Conservation (phyloP, 148 eudicot species). For the Tetragonia tetragonoides region DNA sequence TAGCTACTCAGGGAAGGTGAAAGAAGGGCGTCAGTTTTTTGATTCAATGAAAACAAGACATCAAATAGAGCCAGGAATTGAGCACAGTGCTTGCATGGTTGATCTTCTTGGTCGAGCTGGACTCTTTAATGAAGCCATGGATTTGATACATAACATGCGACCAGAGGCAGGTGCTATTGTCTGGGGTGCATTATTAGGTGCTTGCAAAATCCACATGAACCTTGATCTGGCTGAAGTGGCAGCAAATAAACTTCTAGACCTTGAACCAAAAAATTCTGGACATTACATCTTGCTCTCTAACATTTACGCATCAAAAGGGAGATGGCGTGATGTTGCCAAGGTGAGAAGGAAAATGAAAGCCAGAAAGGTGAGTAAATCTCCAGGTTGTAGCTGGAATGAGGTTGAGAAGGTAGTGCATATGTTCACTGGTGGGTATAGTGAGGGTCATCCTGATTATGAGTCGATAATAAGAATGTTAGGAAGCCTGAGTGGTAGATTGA, state of each 20-base stretch:
- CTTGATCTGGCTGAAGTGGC: conserved; percentile 49
- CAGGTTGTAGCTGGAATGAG: conserved; percentile 60
- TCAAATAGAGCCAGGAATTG: conserved; percentile 33
- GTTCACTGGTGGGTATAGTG: conserved; percentile 43
- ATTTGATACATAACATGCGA: conserved; percentile 40
- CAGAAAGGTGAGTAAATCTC: conserved; percentile 38
- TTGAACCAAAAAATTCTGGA: conserved; percentile 44
- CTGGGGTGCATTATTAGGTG: conserved; percentile 49
- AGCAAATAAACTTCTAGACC: conserved; percentile 37
- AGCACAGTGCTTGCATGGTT: conserved; percentile 57
- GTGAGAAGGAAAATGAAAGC: conserved; percentile 41
- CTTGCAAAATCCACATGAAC: conserved; percentile 46
- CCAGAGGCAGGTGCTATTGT: conserved; percentile 39
- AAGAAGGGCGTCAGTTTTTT: conserved; percentile 47
- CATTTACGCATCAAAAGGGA: conserved; percentile 46
- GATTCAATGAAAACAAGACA: conserved; percentile 40
- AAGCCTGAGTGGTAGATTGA: conserved; percentile 32
- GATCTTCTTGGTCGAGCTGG: conserved; percentile 60
- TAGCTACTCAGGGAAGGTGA: conserved; percentile 46
- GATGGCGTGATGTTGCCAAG: conserved; percentile 41
- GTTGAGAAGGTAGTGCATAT: conserved; percentile 49
- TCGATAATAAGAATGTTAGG: conserved; percentile 32
- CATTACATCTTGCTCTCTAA: conserved; percentile 49
- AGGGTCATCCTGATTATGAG: conserved; percentile 39
- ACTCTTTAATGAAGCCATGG: conserved; percentile 41